Conservation (phyloP, 768 basidiomycete species). For the Paxillus ammoniavirescens region DNA sequence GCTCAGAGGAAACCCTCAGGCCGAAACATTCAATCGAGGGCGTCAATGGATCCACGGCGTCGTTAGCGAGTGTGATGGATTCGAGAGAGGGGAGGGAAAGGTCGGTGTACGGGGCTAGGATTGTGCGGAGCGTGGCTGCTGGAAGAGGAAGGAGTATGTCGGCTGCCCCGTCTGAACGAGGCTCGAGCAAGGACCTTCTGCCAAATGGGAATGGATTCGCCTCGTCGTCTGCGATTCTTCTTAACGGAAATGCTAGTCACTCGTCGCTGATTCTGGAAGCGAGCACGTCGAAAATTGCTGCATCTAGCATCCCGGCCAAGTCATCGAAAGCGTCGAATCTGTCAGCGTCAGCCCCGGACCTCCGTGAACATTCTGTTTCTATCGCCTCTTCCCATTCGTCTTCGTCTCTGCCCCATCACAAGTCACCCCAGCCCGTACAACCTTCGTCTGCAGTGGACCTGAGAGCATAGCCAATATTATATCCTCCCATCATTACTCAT, state of each 20-base stretch:
- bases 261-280: conserved; percentile 23
- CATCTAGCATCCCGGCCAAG: conserved; percentile 4
- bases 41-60: conserved; percentile 48
- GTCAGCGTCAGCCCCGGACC: conserved; percentile 27
- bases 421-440: conserved; percentile 11
- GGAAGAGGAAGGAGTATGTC: conserved; percentile 43
- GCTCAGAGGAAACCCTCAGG: conserved; percentile 67
- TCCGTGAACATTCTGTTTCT: conserved; percentile 14
- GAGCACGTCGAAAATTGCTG: conserved; percentile 11
- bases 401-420: conserved; percentile 10
- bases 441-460: conserved; percentile 19
- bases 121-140: conserved; percentile 56
- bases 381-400: conserved; percentile 7
- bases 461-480: conserved; percentile 24
- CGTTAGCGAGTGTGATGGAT: conserved; percentile 40
- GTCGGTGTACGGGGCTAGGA: conserved; percentile 41
- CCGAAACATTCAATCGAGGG: conserved; percentile 38
- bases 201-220: conserved; percentile 11
- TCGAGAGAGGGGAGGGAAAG: conserved; percentile 17
- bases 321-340: conserved; percentile 11
- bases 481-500: conserved; percentile 16
- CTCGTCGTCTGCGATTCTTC: conserved; percentile 9
- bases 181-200: conserved; percentile 12
- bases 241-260: conserved; percentile 23
- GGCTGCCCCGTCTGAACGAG: conserved; percentile 30